Evolutionary conservation across 2,329 filamentous ascomycete genomes (phyloP), one percentile per base, ranked within the genome.

Genomic region (Phialemoniopsis sp.): DNA sequence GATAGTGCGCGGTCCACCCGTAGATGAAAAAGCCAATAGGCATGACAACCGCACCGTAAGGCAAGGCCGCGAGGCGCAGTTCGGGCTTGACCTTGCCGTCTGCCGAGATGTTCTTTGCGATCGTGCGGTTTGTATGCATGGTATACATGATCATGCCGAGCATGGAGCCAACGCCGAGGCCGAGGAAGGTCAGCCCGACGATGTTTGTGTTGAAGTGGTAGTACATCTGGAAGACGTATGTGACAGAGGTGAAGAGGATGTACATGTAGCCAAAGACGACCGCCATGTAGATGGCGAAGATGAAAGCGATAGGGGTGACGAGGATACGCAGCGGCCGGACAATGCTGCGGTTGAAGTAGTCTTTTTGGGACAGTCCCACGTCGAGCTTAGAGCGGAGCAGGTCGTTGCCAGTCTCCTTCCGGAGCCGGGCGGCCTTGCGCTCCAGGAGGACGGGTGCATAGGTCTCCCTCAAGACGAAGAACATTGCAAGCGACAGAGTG

Each of bases 21-120:
- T 83, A 83, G 73, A 73, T 78, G 61, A 84, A 82, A 14, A 84
- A 63, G 3, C 79, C 75, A 29, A 77, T 54, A 1, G 82, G 82
- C 3, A 86, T 61, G 5, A 69, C 58, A 13, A 76, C 42, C 5
- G 70, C 64, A 4, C 71, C 76, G 9, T 72, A 47, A 46, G 82
- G 77, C 19, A 78, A 78, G 5, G 85, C 61, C 0, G 78, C 74
- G 0, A 87, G 66, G 1, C 82, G 72, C 15, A 72, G 67, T 40
- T 77, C 72, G 0, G 72, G 68, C 19, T 34, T 29, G 28, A 29
- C 15, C 12, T 34, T 14, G 3, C 18, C 13, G 5, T 29, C 18
- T 19, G 44, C 39, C 13, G 37, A n/a, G n/a, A n/a, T 10, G 6
- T 26, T 6, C 21, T 26, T 26, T 26, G 21, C 21, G 10, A 26